A percentile compares a stretch with the other conserved stretches of the same genome.
Conservation (phyloP, 2,329 filamentous ascomycete species). For the Botrytis paeoniae region DNA sequence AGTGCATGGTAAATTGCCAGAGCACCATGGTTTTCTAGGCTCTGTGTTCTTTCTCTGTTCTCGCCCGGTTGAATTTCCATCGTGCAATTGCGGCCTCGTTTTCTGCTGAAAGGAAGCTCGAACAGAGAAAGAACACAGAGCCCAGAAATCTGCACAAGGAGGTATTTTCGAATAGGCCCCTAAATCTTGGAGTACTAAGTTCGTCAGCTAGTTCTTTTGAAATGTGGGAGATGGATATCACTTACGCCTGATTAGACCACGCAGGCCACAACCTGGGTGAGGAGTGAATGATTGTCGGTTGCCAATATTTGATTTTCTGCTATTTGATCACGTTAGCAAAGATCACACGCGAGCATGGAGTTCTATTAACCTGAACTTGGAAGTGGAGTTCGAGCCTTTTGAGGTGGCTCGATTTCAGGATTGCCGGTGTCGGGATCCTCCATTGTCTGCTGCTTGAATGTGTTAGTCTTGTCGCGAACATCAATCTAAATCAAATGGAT, state of each 20-base stretch:
- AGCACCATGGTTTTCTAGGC: background rate
- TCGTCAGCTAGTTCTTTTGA: background rate
- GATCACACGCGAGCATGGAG: background rate
- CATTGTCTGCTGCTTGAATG: background rate
- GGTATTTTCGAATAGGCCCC: background rate
- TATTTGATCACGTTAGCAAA: background rate
- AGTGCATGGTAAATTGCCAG: slow-evolving; percentile 36
- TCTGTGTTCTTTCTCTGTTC: background rate
- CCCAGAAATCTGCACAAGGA: no score
- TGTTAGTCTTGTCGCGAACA: background rate
- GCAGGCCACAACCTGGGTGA: background rate
- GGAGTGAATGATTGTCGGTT: background rate
- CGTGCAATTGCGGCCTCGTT: background rate
- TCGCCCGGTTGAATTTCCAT: no score
- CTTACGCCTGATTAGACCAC: background rate
- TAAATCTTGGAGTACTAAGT: background rate
- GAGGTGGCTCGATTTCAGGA: background rate
- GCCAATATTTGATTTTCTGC: background rate
- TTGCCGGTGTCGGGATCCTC: background rate
- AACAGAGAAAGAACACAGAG: background rate
- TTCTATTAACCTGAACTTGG: no score
- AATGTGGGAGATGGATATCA: background rate
- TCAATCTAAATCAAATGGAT: background rate
- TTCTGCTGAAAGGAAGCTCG: background rate
- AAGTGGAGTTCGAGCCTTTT: background rate